phyloP scores from a whole-genome alignment of 192 early-diverging fungal species.

The Mortierella claussenii region DNA sequence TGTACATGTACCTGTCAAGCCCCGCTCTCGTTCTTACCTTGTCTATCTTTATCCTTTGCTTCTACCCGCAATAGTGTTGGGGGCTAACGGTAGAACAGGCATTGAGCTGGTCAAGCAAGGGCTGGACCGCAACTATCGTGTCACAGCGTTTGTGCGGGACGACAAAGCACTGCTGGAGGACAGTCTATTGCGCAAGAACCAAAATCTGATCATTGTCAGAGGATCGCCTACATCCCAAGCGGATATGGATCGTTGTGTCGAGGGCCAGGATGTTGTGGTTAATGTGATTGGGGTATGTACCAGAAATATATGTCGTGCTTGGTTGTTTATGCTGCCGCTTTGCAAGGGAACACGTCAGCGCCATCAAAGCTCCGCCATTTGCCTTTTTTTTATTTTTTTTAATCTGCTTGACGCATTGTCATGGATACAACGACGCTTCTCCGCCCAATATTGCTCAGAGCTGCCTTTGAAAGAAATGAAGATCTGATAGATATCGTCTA shows the following conservation, averaged over 20 bases:
- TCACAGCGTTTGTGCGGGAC: constrained; percentile 50
- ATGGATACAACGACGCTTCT: too few species aligned
- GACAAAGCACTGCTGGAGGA: constrained; percentile 37
- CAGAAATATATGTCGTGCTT: too few species aligned
- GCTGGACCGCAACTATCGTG: constrained; percentile 45
- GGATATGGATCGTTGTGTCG: constrained; percentile 52
- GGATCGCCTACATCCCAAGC: constrained; percentile 44
- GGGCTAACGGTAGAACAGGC: constrained; percentile 48
- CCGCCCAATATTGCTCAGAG: too few species aligned
- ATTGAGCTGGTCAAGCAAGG: constrained; percentile 53
- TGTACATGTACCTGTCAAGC: too few species aligned
- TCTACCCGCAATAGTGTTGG: constrained; percentile 29
- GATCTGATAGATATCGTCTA: too few species aligned
- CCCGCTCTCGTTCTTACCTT: background rate
- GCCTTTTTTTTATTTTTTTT: background rate
- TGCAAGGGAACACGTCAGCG: too few species aligned
- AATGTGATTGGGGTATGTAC: constrained; percentile 50
- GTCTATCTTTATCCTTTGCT: background rate
- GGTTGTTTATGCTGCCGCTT: too few species aligned
- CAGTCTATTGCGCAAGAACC: constrained; percentile 40
- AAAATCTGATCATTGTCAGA: constrained; percentile 47
- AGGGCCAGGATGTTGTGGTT: constrained; percentile 54
- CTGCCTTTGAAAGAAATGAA: too few species aligned
- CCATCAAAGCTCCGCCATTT: too few species aligned
- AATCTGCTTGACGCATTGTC: too few species aligned